Evolutionary conservation across 75 land plant genomes (phyloP), one percentile per base, ranked within the genome.

Genomic region (Picea glauca): DNA sequence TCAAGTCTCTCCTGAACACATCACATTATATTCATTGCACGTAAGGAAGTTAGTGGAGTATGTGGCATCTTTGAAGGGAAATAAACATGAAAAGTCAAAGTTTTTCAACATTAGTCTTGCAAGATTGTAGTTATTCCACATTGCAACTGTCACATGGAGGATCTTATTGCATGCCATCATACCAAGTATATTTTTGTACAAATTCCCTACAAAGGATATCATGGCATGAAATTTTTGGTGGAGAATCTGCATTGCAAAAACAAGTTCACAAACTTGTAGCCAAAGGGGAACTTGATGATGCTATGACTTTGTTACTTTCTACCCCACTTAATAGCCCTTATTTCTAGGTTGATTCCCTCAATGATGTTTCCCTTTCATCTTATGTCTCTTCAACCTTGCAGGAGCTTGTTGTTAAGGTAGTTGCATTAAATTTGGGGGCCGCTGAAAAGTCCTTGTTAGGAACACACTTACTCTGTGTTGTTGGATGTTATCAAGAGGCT

Each of bases 401-500:
- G 0, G 26, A 26, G 26, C 0, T 26, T 26, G 26, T 26, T 26
- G 26, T 26, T 26, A 26, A 26, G 26, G 26, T 26, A 26, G 26
- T 26, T 26, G 26, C 26, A 26, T 26, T 26, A 26, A 26, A 26
- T 26, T 26, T 26, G 26, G 26, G 26, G 26, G 26, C 26, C 26
- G 26, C 26, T 26, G 26, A 26, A 0, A 26, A 26, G 26, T 26
- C 26, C 26, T 26, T 26, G 26, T 26, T 26, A 26, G 26, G 26
- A 26, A 26, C 26, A 26, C 26, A 26, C 26, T 26, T 26, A 26
- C 26, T 26, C 26, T 26, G 26, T 26, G 26, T 26, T 26, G 26
- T 26, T 26, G 99, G 99, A 68, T 87, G 93, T 60, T 93, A 94
- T 83, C 98, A 94, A 72, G 99, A 97, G 85, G 99, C 98, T 76